Conservation (phyloP, 768 basidiomycete species). For the Tubosaeta brunneosetosa region DNA sequence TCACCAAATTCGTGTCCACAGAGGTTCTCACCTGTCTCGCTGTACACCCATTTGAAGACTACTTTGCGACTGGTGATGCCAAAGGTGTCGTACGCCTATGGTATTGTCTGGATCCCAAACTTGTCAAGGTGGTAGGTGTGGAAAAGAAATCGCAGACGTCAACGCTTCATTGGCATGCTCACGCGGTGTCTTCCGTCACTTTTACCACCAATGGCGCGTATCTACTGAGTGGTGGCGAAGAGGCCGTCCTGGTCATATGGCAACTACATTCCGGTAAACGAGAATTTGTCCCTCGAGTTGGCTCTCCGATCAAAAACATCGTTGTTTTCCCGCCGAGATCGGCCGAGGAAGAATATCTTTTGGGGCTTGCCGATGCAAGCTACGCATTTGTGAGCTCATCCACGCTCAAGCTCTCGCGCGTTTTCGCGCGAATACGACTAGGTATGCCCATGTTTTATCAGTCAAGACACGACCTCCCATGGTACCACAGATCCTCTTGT, state of each 20-base stretch:
- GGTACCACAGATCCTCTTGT: conserved; percentile 33
- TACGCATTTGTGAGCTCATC: conserved; percentile 70
- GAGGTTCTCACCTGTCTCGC: conserved; percentile 79
- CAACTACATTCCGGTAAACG: conserved; percentile 83
- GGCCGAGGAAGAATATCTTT: conserved; percentile 78
- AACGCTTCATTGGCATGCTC: conserved; percentile 94
- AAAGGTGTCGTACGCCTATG: conserved; percentile 84
- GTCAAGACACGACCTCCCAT: neutral
- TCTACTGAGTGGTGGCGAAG: conserved; percentile 90
- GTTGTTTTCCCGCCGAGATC: conserved; percentile 49
- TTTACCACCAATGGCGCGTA: conserved; percentile 93
- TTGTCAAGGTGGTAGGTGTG: conserved; percentile 50
- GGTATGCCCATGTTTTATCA: conserved; percentile 40
- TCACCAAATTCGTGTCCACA: conserved; percentile 78
- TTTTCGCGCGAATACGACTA: conserved; percentile 73
- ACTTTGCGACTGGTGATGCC: conserved; percentile 91
- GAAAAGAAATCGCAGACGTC: conserved; percentile 83
- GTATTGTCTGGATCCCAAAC: conserved; percentile 78
- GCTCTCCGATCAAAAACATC: conserved; percentile 76
- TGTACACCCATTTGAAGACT: conserved; percentile 86
- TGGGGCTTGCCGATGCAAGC: conserved; percentile 78
- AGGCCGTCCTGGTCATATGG: conserved; percentile 96
- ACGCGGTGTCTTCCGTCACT: conserved; percentile 78
- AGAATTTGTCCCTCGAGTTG: conserved; percentile 90
- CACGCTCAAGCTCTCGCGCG: conserved; percentile 66